Percentiles rank a stretch among this genome's conserved stretches.
Evolutionary conservation across 371 early-diverging fungal species (phyloP).

Genomic region (Mortierella sp.): DNA sequence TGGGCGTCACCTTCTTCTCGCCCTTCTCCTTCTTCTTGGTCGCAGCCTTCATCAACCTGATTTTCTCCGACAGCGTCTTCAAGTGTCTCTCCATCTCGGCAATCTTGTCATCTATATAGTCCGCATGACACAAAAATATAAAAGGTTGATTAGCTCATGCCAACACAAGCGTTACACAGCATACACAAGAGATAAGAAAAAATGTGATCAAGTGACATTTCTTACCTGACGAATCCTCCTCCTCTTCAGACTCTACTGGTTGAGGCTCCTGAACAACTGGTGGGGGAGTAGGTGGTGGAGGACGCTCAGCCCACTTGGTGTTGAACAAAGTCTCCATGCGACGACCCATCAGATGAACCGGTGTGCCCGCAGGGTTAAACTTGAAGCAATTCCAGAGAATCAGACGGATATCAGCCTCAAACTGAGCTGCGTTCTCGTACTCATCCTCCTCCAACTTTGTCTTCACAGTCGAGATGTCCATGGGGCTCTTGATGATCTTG

Average conservation of each 20-base stretch:
- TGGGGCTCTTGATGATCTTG: slow-evolving; percentile 94
- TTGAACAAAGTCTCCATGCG: slow-evolving; percentile 91
- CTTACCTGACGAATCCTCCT: slow-evolving; percentile 31
- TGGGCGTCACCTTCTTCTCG: slow-evolving; percentile 14
- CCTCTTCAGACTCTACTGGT: slow-evolving; percentile 19
- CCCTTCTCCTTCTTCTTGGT: slow-evolving; percentile 66
- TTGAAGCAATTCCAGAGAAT: slow-evolving; percentile 95
- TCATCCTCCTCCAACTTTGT: slow-evolving; percentile 85
- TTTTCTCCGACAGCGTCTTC: slow-evolving; percentile 72
- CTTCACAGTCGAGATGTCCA: slow-evolving; percentile 97
- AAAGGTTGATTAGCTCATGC: background rate
- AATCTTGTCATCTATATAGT: slow-evolving; percentile 61
- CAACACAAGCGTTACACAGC: slow-evolving; percentile 16
- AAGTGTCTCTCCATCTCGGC: slow-evolving; percentile 75
- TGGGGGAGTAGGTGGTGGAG: slow-evolving; percentile 58
- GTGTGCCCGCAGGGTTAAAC: slow-evolving; percentile 93
- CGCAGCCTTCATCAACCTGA: slow-evolving; percentile 68
- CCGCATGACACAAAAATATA: background rate
- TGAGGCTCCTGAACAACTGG: slow-evolving; percentile 4
- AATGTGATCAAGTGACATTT: background rate
- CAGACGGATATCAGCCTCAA: slow-evolving; percentile 88
- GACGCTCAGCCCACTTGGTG: slow-evolving; percentile 84
- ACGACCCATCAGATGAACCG: slow-evolving; percentile 89
- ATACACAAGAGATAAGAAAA: slow-evolving; percentile 27
- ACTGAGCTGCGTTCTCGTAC: slow-evolving; percentile 82